Conservation (phyloP, 768 basidiomycete species). For the Imleria badia region DNA sequence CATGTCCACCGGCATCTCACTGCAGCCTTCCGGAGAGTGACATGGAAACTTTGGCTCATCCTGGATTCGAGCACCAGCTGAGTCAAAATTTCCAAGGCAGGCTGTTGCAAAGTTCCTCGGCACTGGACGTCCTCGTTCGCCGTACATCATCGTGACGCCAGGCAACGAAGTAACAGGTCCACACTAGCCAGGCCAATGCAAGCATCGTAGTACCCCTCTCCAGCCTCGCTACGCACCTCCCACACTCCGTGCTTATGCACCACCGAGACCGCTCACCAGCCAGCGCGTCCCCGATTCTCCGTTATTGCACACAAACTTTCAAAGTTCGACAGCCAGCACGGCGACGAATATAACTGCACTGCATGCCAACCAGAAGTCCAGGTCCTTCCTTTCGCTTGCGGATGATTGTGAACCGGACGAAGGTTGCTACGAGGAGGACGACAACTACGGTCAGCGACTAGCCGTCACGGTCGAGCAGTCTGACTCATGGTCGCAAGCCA, state of each 20-base stretch:
- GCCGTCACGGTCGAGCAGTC: background rate
- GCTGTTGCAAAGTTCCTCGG: constrained; percentile 45
- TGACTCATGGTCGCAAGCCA: constrained; percentile 20
- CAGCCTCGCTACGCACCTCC: constrained; percentile 9
- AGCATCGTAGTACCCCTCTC: constrained; percentile 2
- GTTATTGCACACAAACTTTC: constrained; percentile 49
- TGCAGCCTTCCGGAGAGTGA: constrained; percentile 10
- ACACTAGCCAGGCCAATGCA: background rate
- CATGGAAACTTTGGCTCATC: constrained; percentile 16
- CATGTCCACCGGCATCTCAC: constrained; percentile 10
- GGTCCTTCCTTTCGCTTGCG: constrained; percentile 28
- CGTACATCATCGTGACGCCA: constrained; percentile 48
- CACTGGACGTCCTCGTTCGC: constrained; percentile 57
- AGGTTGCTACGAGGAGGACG: constrained; percentile 40
- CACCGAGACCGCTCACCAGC: constrained; percentile 9
- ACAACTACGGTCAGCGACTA: constrained; percentile 35
- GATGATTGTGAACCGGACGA: constrained; percentile 35
- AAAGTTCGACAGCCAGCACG: constrained; percentile 39
- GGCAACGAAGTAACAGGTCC: constrained; percentile 8
- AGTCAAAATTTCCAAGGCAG: constrained; percentile 28
- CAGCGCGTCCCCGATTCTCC: constrained; percentile 41
- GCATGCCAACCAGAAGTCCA: constrained; percentile 16
- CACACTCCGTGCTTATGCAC: background rate
- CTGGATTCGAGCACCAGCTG: constrained; percentile 17
- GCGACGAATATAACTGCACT: constrained; percentile 22